Evolutionary conservation across 345 rosid genomes (phyloP), one percentile per base, ranked within the genome.

Genomic region (Tarenaya hassleriana): DNA sequence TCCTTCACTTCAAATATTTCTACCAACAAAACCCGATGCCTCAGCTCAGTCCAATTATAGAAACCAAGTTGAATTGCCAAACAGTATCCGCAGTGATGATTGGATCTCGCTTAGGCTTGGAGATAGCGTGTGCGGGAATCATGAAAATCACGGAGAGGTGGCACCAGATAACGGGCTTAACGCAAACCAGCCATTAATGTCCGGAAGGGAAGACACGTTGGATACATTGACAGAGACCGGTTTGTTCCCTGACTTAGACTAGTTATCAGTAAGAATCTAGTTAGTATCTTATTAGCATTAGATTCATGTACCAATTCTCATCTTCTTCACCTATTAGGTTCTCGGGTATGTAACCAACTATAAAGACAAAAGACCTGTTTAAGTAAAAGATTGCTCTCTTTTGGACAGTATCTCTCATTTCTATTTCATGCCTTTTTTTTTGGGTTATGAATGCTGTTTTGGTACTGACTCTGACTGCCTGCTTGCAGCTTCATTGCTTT

Each of bases 41-140:
- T 63, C 95, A 45, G 60, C 64, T 55, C 94, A 75, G 55, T 44
- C 84, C 13, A 70, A 78, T 73, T 15, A 69, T 68, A 74, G 87
- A 64, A 81, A 76, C 67, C 83, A 74, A 63, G 79, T 71, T 69
- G 88, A 81, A 55, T 49, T 69, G 61, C 77, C 95, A 16, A 88
- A 88, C 63, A 84, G 95, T 61, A 62, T 79, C 50, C 79, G 73
- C 10, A 69, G 69, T 50, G 97, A 88, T 38, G 98, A 85, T 67
- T 92, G 94, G 94, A 81, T 88, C 45, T 92, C 97, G 48, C 94
- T 92, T 55, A 81, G 88, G 49, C 88, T 92, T 50, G 97, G 98
- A 24, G 98, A 77, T 64, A 74, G 82, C 66, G 74, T 69, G 13
- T 52, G 69, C 47, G 75, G 81, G 24, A 60, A 67, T 67, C 81